These are phyloP conservation scores for Sechiopsis laciniata DNA, from an alignment of 306 rosid species.

Conservation along the genomic window DNA sequence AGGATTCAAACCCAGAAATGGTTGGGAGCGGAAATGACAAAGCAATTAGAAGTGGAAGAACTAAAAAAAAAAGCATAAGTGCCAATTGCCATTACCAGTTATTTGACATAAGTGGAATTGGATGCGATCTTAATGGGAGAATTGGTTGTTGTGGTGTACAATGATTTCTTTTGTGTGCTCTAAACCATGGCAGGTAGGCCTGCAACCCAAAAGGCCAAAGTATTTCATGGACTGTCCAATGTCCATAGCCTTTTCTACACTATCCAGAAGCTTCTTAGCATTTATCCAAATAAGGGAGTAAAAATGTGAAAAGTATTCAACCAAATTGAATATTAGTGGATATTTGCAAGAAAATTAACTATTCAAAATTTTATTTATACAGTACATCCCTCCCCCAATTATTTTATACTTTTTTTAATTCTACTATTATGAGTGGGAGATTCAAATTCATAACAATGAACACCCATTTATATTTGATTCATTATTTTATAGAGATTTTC, in stretches of 20 bases:
- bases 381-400: too few species aligned
- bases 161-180: background rate
- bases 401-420: too few species aligned
- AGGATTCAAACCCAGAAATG: slow-evolving; percentile 5
- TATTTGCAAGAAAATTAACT: too few species aligned
- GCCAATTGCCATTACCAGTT: background rate
- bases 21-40: slow-evolving; percentile 7
- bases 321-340: too few species aligned
- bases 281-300: background rate
- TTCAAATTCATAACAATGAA: too few species aligned
- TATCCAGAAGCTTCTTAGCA: background rate
- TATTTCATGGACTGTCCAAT: slow-evolving; percentile 1
- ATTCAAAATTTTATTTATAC: too few species aligned
- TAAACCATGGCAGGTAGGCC: background rate
- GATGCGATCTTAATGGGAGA: background rate
- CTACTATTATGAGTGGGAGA: too few species aligned
- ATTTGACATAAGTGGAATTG: background rate
- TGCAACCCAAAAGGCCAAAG: background rate
- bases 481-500: too few species aligned
- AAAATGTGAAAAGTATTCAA: too few species aligned
- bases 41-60: background rate
- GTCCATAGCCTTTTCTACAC: background rate
- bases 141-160: slow-evolving; percentile 7
- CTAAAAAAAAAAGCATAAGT: background rate
- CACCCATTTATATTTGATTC: too few species aligned